Evolutionary conservation across 106 monocot species (phyloP).

Genomic region (Dendrobium huoshanense): DNA sequence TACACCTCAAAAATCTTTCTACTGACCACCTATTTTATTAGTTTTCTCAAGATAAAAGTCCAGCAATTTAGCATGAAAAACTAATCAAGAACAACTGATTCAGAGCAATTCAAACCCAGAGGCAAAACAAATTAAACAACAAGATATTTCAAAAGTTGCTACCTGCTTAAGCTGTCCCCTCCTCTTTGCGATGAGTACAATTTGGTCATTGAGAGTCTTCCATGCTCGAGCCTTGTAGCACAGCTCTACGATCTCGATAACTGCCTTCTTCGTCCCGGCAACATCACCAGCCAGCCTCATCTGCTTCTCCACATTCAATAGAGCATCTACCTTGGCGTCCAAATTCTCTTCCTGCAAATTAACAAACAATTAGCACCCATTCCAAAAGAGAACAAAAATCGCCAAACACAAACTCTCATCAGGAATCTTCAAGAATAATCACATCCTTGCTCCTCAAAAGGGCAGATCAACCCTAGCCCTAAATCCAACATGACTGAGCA

Average conservation of each 20-base stretch:
- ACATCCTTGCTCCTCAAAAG: background rate
- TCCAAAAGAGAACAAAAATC: background rate
- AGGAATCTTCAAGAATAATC: background rate
- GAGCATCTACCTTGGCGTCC: constrained; percentile 68
- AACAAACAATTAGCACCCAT: background rate
- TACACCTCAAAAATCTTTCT: background rate
- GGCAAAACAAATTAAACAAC: background rate
- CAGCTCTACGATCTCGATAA: constrained; percentile 69
- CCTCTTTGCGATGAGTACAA: constrained; percentile 80
- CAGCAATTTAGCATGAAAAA: background rate
- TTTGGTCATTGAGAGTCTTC: constrained; percentile 97
- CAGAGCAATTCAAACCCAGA: background rate
- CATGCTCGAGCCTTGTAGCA: constrained; percentile 85
- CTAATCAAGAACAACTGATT: background rate
- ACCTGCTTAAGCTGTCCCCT: constrained; percentile 98
- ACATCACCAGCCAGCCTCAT: constrained; percentile 85
- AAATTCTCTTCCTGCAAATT: constrained; percentile 51
- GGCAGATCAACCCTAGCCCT: background rate
- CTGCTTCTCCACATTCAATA: constrained; percentile 88
- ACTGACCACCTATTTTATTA: background rate
- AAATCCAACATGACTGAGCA: background rate
- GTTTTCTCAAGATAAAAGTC: background rate
- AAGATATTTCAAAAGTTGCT: background rate
- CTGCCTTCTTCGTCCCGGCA: constrained; percentile 78
- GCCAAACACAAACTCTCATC: background rate